Conservation (phyloP, 176 grass and related monocot genomes). For the Avena sativa region DNA sequence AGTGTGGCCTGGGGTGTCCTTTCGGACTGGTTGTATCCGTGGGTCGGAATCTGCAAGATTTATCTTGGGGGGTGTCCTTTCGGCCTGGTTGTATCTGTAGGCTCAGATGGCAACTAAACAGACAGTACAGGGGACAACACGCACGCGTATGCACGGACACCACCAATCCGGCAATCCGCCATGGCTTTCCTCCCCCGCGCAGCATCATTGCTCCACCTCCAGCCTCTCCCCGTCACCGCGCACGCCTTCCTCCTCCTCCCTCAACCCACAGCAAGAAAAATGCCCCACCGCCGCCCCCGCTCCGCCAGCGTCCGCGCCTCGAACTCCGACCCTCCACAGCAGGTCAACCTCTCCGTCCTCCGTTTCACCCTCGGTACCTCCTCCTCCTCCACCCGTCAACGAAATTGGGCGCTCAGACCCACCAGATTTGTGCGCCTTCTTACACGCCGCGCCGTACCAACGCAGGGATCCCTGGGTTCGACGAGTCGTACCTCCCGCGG, state of each 20-base stretch:
- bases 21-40: too few species aligned
- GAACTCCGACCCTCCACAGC: slow-evolving; percentile 52
- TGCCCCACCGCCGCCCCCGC: background rate
- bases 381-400: background rate
- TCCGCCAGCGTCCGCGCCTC: slow-evolving; percentile 46
- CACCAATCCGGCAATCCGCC: slow-evolving; percentile 31
- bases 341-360: slow-evolving; percentile 91
- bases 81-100: too few species aligned
- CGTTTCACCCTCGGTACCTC: slow-evolving; percentile 92
- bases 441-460: background rate
- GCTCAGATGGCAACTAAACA: too few species aligned
- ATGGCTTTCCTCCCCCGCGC: slow-evolving; percentile 38
- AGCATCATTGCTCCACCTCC: slow-evolving; percentile 19
- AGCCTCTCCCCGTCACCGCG: background rate
- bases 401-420: background rate
- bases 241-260: background rate
- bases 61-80: too few species aligned
- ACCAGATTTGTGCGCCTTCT: background rate
- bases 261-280: background rate
- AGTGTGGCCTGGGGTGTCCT: too few species aligned
- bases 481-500: slow-evolving; percentile 88
- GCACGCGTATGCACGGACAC: background rate
- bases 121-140: too few species aligned
- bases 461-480: slow-evolving; percentile 82
- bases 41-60: too few species aligned